Percentiles rank a stretch among this genome's conserved stretches.
Conservation (phyloP, 805 yeast species). For the Kluyveromyces dobzhanskii region DNA sequence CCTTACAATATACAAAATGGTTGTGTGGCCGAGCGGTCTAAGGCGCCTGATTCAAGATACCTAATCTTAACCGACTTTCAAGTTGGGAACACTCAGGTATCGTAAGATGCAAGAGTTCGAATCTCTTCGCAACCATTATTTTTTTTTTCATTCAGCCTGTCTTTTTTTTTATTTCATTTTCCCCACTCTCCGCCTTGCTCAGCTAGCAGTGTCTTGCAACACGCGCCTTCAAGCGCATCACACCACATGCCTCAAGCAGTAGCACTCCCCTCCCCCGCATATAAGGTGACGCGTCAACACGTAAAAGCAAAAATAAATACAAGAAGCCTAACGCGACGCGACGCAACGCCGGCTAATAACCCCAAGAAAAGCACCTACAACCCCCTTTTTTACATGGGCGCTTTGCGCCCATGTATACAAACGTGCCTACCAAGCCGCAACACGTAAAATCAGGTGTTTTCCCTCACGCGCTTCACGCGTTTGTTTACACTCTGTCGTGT, state of each 20-base stretch:
- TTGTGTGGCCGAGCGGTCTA: slow-evolving; percentile 28
- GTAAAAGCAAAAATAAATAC: background rate
- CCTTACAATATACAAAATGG: too few species aligned
- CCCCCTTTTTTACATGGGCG: too few species aligned
- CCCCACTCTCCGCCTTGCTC: too few species aligned
- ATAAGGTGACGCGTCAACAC: slow-evolving; percentile 1
- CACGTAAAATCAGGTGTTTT: slow-evolving; percentile 1
- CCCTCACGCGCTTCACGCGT: background rate
- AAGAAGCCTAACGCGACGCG: too few species aligned
- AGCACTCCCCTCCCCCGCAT: background rate
- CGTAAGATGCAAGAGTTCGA: slow-evolving; percentile 27
- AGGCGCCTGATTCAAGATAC: slow-evolving; percentile 25
- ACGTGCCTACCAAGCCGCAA: too few species aligned
- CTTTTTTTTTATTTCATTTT: too few species aligned
- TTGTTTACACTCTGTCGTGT: background rate
- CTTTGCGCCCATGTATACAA: too few species aligned
- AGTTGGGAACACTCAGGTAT: slow-evolving; percentile 21
- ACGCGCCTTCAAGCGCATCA: too few species aligned
- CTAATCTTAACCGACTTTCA: slow-evolving; percentile 15
- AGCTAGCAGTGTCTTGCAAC: too few species aligned
- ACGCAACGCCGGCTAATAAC: too few species aligned
- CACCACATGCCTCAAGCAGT: too few species aligned
- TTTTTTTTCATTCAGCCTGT: slow-evolving; percentile 5
- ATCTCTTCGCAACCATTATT: slow-evolving; percentile 23
- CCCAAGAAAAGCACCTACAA: too few species aligned